phyloP scores from a whole-genome alignment of 2,329 filamentous ascomycete species.

The Verticillium nubilum region DNA sequence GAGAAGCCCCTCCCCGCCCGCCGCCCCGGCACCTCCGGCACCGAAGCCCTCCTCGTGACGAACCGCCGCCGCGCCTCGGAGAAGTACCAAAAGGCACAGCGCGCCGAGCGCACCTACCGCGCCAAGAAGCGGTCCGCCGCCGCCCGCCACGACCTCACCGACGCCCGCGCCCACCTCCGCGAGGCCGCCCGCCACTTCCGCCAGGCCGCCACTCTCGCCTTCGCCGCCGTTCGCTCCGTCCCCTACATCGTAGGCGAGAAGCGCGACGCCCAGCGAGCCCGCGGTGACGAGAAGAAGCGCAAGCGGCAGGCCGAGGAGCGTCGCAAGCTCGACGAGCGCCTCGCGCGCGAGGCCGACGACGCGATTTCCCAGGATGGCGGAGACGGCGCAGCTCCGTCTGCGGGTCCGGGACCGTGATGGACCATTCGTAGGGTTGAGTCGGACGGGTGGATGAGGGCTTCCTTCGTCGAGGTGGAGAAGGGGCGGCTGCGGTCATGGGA shows the following conservation, averaged over 20 bases:
- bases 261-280: slow-evolving; percentile 22
- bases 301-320: slow-evolving; percentile 25
- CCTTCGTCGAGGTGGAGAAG: not conserved
- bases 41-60: slow-evolving; percentile 33
- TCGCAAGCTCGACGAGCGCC: slow-evolving; percentile 27
- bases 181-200: slow-evolving; percentile 23
- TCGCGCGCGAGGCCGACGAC: slow-evolving; percentile 15
- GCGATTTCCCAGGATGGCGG: not conserved
- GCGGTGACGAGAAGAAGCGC: slow-evolving; percentile 22
- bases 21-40: slow-evolving; percentile 36
- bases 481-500: not conserved
- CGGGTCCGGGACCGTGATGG: not conserved
- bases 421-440: slow-evolving; percentile 1
- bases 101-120: slow-evolving; percentile 34
- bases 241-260: slow-evolving; percentile 32
- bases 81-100: slow-evolving; percentile 29
- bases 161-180: slow-evolving; percentile 30
- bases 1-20: slow-evolving; percentile 19
- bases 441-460: not conserved
- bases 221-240: slow-evolving; percentile 23
- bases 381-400: not conserved
- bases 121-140: slow-evolving; percentile 32
- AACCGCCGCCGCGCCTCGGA: slow-evolving; percentile 31
- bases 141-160: slow-evolving; percentile 29
- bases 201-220: slow-evolving; percentile 23